Percentiles rank a stretch among this genome's conserved stretches.
Evolutionary conservation across 345 rosid species (phyloP).

Genomic region (Geranium brycei): DNA sequence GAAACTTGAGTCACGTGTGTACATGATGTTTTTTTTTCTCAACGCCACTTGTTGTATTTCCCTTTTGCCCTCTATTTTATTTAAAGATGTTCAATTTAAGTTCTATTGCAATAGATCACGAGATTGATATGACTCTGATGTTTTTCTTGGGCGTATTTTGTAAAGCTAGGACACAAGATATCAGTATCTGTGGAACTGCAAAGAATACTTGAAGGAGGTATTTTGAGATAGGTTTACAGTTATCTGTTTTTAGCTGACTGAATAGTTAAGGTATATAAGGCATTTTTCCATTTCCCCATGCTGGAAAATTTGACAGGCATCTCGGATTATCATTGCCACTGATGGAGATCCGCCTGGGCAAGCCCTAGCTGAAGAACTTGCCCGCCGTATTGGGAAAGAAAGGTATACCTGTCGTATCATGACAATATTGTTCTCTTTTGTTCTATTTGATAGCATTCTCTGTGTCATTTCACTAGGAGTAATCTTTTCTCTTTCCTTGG

Average conservation of each 20-base stretch:
- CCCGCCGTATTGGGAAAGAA: slow-evolving; percentile 92
- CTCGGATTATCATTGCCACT: slow-evolving; percentile 86
- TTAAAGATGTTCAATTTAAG: too few species aligned
- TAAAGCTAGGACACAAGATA: slow-evolving; percentile 88
- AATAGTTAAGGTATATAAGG: too few species aligned
- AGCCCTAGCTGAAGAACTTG: slow-evolving; percentile 94
- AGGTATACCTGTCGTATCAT: slow-evolving; percentile 25
- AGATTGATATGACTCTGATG: slow-evolving; percentile 14
- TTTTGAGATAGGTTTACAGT: too few species aligned
- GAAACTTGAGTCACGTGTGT: too few species aligned
- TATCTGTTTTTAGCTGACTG: too few species aligned
- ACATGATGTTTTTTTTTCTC: too few species aligned
- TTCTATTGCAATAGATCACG: too few species aligned
- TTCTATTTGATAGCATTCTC: slow-evolving; percentile 1
- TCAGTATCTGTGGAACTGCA: slow-evolving; percentile 88
- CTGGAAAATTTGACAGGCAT: slow-evolving; percentile 29
- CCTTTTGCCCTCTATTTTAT: too few species aligned
- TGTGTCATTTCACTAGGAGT: neutral
- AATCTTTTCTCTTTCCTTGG: slow-evolving; percentile 10
- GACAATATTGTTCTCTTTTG: neutral
- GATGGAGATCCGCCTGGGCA: slow-evolving; percentile 96
- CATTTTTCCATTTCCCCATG: too few species aligned
- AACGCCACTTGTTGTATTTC: too few species aligned
- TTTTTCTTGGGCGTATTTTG: slow-evolving; percentile 16
- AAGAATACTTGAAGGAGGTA: slow-evolving; percentile 63